Evolutionary conservation across 371 early-diverging fungal genomes (phyloP), one percentile per base, ranked within the genome.

Genomic region (Mortierella sp.): DNA sequence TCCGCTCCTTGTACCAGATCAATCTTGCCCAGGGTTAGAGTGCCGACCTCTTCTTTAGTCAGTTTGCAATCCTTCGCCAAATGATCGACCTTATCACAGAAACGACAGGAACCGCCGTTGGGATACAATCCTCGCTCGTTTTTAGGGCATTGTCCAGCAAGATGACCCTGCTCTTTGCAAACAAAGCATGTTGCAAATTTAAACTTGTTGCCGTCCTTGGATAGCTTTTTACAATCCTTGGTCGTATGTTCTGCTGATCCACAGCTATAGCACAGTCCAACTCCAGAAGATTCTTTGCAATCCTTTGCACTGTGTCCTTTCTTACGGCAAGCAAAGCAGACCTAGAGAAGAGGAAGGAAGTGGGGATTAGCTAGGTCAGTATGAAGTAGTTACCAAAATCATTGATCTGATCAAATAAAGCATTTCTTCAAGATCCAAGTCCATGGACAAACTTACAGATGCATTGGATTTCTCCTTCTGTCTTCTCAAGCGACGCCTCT

Each of bases 61-160:
- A 91, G 78, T 59, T 87, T 90, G 85, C 98, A 98, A 65, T 97
- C 96, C 69, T 88, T 92, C 5, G 94, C 94, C 51, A 95, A 86
- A 80, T 97, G 98, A 74, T 93, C 89, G 1, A 93, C 92, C 63
- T 93, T 90, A 26, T 94, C 93, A 74, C 98, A 97, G 84, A 90
- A 95, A 59, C 90, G 89, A 86, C 98, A 98, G 40, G 91, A 84
- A 11, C 98, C 98, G 47, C 98, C 98, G 67, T 97, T 94, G 1
- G 96, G 96, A 78, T 97, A 97, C 72, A 97, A 65, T 2, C 97
- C 98, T 69, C 90, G 88, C 35, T 93, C 93, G 85, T 97, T 97
- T 83, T 95, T 86, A 12, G 93, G 92, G 67, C 97, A 97, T 67
- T 90, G 84, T 32, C 91, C 84, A 28, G 97, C 88, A 63, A 97